These are phyloP conservation scores for Trebouxia gelatinosa DNA, from an alignment of 163 green algal species.

Conservation along the genomic window DNA sequence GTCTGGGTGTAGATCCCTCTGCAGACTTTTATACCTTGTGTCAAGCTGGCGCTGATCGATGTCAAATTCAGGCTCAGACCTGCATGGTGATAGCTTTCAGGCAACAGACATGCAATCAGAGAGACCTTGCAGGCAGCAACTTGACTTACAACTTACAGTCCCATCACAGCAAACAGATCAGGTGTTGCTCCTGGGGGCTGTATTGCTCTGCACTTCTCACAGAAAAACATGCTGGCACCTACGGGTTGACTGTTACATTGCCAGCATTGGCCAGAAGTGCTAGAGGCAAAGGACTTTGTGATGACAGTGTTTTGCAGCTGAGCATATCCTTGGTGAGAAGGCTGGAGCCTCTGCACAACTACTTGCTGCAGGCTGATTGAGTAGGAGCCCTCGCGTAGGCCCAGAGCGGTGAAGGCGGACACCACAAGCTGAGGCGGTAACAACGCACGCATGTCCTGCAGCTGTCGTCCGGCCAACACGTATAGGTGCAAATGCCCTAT, in stretches of 20 bases:
- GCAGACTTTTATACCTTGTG: constrained; percentile 46
- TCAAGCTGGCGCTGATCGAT: constrained; percentile 38
- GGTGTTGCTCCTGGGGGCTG: not conserved
- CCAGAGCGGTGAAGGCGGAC: too few relatives aligned
- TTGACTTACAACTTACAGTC: not conserved
- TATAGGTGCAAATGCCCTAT: too few relatives aligned
- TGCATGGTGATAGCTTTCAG: too few relatives aligned
- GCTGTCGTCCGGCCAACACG: too few relatives aligned
- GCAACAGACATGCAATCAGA: not conserved
- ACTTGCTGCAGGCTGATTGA: too few relatives aligned
- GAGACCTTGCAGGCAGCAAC: not conserved
- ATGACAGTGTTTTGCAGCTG: not conserved
- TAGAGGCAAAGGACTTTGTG: not conserved
- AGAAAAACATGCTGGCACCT: constrained; percentile 2
- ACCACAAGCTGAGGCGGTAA: not conserved
- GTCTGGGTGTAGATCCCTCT: constrained; percentile 59
- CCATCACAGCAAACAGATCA: constrained; percentile 1
- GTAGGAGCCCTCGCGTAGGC: too few relatives aligned
- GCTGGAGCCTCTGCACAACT: not conserved
- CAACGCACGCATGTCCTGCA: not conserved
- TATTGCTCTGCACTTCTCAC: not conserved
- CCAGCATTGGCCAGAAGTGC: not conserved
- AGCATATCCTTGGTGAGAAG: not conserved
- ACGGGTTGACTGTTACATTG: not conserved
- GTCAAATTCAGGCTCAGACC: not conserved